Evolutionary conservation across 225 moss, liverwort and hornwort species (phyloP), one percentile per base, ranked within the genome.

Genomic region (Neckera pumila): DNA sequence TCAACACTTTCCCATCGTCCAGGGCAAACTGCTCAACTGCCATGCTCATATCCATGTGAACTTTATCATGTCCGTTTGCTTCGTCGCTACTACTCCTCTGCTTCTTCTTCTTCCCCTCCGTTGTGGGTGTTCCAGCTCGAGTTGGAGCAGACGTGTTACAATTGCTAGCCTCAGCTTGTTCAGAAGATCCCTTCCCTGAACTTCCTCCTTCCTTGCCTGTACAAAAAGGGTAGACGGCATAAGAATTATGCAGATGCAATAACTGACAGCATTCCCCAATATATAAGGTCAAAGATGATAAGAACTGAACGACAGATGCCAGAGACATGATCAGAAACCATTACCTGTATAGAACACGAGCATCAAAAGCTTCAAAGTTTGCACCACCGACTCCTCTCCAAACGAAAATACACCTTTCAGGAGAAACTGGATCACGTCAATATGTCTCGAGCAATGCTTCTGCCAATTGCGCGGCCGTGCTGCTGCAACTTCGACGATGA

Each of bases 401-500:
- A 96, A 99, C 34, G 96, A 96, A 86, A 99, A 97, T 34, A 97
- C 93, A 59, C 96, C 96, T 89, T 91, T 96, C 36, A 99, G 91
- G 84, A 99, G 94, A 89, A 96, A 96, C 88, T 96, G 96, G 83
- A 97, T 93, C 43, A 96, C 95, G 76, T 99, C 96, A 72, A 95
- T 93, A 77, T 99, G 99, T 78, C 96, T 95, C 34, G 96, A 95
- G 87, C 99, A 97, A 88, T 97, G 97, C 87, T 99, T 99, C 91
- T 99, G 99, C 99, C 99, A 99, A 91, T 97, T 99, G 72, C 97
- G 95, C 81, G 99, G 99, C 85, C 99, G 92, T 49, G 99, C 94
- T 85, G 94, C 95, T 49, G 99, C 97, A 76, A 99, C 99, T 84
- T 99, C 99, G 57, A 95, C 96, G 83, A 99, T 95, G 34, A 92